Evolutionary conservation across 495 filamentous ascomycete species (phyloP), one percentile per base, ranked within the genome.

Genomic region (Cairneyella variabilis): DNA sequence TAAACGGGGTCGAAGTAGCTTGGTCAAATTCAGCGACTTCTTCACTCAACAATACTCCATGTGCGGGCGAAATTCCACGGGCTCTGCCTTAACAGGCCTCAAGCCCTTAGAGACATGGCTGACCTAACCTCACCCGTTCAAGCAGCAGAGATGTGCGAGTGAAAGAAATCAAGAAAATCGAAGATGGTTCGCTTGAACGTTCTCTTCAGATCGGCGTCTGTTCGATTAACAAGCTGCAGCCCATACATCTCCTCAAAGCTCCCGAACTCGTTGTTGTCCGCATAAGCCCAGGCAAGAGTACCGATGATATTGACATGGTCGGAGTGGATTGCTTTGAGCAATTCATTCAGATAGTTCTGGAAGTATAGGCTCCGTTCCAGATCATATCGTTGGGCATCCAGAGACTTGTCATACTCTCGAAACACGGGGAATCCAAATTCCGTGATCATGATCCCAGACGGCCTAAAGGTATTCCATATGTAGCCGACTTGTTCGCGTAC

Each of bases 391-490:
- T 58, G 49, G 3, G 38, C 45, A 10, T 58, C 50, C 8, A 30
- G 11, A 12, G 37, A 18, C 18, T 34, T 10, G 3, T 27, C 5
- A 36, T 14, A 10, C 3, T 54, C 48, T 3, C 11, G 40, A 41
- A 56, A 59, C 1, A 17, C 14, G 25, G 44, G 37, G 42, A 51
- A 60, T 9, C 56, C 57, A 27, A 58, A 63, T 21, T 58, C 58
- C n/a, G 51, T 66, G 16, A 76, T 56, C 6, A 75, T 38, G 18
- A 75, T 57, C 1, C 56, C 50, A 30, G 50, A 9, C 1, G 50
- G 50, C 12, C 57, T 64, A 66, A 67, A 78, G 5, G 70, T 75
- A 51, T 73, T 71, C 66, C 66, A 75, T 10, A 76, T 48, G 27
- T 74, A 74, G 37, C 26, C 63, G 2, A 76, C 64, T 28, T 70